Evolutionary conservation across 1,139 yeast species (phyloP), one percentile per base, ranked within the genome.

Genomic region (Taphrina deformans): DNA sequence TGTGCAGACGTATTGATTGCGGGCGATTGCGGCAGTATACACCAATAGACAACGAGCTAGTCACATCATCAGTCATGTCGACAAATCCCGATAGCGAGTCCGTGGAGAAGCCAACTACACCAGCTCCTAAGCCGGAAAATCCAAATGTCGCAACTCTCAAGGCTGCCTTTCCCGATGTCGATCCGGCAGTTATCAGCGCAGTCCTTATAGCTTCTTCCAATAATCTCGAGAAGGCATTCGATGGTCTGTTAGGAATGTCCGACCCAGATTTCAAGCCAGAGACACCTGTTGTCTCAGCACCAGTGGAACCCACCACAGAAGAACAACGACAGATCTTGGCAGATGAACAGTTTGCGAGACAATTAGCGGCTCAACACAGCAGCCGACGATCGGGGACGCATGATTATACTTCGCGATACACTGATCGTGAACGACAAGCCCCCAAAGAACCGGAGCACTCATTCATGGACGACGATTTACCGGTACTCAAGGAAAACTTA

Each of bases 121-220:
- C 33, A 18, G 24, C 50, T 12, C 53, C 53, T 12, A 45, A 58
- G 55, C 63, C 48, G 18, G 63, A 40, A 16, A 48, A 59, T 41
- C 63, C 63, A 9, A 48, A 59, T 23, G 56, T 59, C 27, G 63
- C 55, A 6, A 50, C 52, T n/a, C 41, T 59, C 3, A 80, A 82
- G 72, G 95, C 88, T 26, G 97, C 97, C 1, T 91, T 91, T 75
- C 97, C 98, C 0, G 77, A 79, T 24, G 77, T 84, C 31, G 96
- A 89, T 62, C 87, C 83, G 44, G 83, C 85, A 69, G 82, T 85
- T 69, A 80, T 90, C 69, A 84, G 86, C 58, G 92, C 96, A 27
- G 87, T 89, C 1, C 79, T 91, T 66, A 88, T 93, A 73, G 98
- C 98, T 1, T 85, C 96, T 18, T 84, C 82, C 60, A 96, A 96